These are phyloP conservation scores for Ogataea saltuana DNA, from an alignment of 805 yeast genomes.

Conservation along the genomic window DNA sequence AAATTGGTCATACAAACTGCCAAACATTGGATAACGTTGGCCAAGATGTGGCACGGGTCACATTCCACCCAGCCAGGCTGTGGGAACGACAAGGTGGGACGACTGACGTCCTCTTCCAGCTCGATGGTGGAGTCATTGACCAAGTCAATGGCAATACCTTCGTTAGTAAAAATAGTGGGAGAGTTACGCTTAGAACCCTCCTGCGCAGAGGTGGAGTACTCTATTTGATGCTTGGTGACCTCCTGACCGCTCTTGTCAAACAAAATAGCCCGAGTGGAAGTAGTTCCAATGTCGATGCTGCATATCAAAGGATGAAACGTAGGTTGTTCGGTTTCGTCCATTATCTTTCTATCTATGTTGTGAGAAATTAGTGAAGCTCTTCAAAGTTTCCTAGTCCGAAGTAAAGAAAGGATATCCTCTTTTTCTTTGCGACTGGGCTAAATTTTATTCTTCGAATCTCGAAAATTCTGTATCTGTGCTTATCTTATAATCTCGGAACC, in stretches of 20 bases:
- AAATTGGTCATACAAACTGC: conserved; percentile 61
- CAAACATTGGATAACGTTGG: conserved; percentile 78
- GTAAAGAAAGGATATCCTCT: not conserved
- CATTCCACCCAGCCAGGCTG: conserved; percentile 94
- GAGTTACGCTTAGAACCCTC: conserved; percentile 38
- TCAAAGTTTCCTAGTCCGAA: not conserved
- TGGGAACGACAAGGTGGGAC: conserved; percentile 75
- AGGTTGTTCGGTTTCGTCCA: too few relatives aligned
- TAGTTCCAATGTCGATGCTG: conserved; percentile 87
- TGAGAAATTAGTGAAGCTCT: not conserved
- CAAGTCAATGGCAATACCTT: conserved; percentile 64
- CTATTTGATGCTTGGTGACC: conserved; percentile 86
- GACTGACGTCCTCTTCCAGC: conserved; percentile 57
- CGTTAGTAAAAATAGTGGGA: conserved; percentile 66
- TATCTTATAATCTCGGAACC: conserved; percentile 4
- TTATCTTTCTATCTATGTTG: too few relatives aligned
- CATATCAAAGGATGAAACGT: conserved; percentile 63
- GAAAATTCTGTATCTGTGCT: conserved; percentile 4
- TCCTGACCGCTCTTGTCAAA: conserved; percentile 75
- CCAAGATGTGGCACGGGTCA: conserved; percentile 79
- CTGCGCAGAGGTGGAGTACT: conserved; percentile 75
- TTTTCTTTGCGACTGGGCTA: too few relatives aligned
- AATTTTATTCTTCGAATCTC: not conserved
- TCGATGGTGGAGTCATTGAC: conserved; percentile 50
- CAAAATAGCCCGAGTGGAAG: conserved; percentile 85